phyloP scores from a whole-genome alignment of 192 early-diverging fungal genomes.

The Pilaira anomala region DNA sequence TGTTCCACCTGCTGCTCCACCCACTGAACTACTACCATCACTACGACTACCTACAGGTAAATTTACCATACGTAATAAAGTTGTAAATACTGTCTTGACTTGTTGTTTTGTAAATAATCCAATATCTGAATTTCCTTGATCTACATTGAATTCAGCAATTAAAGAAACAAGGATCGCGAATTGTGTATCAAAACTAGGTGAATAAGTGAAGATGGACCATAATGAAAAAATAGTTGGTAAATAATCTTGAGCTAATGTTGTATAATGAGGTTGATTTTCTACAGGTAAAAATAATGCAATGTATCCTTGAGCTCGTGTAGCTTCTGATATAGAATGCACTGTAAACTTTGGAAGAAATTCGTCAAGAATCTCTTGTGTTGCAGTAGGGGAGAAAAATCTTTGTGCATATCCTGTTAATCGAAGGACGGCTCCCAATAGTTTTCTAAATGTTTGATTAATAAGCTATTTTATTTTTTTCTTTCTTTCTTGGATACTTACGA shows the following conservation, averaged over 20 bases:
- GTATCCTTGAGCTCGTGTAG: slow-evolving; percentile 54
- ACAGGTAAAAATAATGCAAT: slow-evolving; percentile 73
- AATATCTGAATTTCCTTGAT: slow-evolving; percentile 31
- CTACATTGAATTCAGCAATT: slow-evolving; percentile 56
- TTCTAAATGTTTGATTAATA: slow-evolving; percentile 34
- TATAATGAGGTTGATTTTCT: slow-evolving; percentile 3
- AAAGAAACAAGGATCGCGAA: slow-evolving; percentile 71
- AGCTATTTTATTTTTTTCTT: not conserved
- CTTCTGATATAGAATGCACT: slow-evolving; percentile 61
- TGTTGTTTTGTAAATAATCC: slow-evolving; percentile 62
- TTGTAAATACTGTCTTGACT: slow-evolving; percentile 55
- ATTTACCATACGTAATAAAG: slow-evolving; percentile 44
- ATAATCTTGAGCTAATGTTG: slow-evolving; percentile 55
- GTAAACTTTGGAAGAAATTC: slow-evolving; percentile 74
- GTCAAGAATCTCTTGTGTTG: slow-evolving; percentile 69
- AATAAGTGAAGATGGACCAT: slow-evolving; percentile 71
- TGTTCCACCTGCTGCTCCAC: slow-evolving; percentile 45
- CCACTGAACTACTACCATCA: slow-evolving; percentile 41
- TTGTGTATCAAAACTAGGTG: slow-evolving; percentile 59
- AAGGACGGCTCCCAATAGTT: slow-evolving; percentile 45
- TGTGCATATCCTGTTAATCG: slow-evolving; percentile 51
- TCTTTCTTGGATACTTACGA: slow-evolving; percentile 36
- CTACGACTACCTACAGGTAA: slow-evolving; percentile 53
- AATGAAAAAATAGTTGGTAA: slow-evolving; percentile 81
- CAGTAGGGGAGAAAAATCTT: slow-evolving; percentile 66